Evolutionary conservation across 208 protist genomes (phyloP).

Genomic region (Herpetomonas tarakana): DNA sequence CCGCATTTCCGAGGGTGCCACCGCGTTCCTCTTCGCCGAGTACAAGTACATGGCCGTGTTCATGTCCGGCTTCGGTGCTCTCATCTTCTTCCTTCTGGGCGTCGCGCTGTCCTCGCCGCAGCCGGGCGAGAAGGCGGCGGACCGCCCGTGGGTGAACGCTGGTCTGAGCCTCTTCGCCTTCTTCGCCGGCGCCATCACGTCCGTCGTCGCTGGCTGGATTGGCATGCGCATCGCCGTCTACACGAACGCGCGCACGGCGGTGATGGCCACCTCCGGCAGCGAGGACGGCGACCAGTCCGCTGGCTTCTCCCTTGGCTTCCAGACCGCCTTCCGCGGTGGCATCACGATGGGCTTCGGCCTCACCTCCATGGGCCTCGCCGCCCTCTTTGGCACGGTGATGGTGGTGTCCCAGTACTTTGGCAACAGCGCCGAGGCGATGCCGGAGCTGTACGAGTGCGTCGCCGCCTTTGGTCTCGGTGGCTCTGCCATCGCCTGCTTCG

Average conservation of each 20-base stretch:
- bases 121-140: conserved; percentile 18
- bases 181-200: conserved; percentile 68
- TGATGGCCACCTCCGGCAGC: conserved; percentile 69
- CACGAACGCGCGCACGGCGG: conserved; percentile 82
- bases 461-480: conserved; percentile 95
- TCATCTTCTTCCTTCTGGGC: conserved; percentile 81
- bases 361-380: conserved; percentile 77
- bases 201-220: conserved; percentile 80
- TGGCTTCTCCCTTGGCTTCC: conserved; percentile 64
- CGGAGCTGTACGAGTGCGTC: conserved; percentile 80
- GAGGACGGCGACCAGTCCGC: conserved; percentile 48
- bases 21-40: conserved; percentile 75
- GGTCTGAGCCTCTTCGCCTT: conserved; percentile 67
- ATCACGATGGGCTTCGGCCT: conserved; percentile 89
- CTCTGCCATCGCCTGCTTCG: conserved; percentile 95
- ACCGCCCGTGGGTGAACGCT: conserved; percentile 57
- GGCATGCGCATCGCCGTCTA: conserved; percentile 91
- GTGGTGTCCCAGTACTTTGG: conserved; percentile 64
- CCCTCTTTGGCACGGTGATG: conserved; percentile 77
- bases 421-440: conserved; percentile 20
- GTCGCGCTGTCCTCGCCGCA: conserved; percentile 50
- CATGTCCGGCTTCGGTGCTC: conserved; percentile 61
- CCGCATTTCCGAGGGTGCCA: conserved; percentile 75
- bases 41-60: conserved; percentile 89
- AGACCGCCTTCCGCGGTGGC: conserved; percentile 84